Evolutionary conservation across 257 asterid species (phyloP).

Genomic region (Orobanche coerulescens): DNA sequence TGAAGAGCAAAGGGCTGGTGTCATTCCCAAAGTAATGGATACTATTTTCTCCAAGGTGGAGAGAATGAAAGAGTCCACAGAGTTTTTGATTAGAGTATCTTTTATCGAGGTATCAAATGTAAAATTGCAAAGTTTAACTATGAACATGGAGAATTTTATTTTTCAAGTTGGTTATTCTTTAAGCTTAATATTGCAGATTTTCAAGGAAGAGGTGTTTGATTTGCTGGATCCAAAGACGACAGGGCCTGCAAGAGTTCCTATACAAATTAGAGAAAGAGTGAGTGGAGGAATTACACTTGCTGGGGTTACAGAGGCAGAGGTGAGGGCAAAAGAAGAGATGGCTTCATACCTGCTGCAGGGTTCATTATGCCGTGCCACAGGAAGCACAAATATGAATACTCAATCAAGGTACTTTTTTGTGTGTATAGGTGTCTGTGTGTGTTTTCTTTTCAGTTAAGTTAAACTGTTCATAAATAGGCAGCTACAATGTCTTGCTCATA

Average conservation of each 20-base stretch:
- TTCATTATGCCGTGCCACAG: slow-evolving; percentile 89
- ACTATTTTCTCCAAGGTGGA: slow-evolving; percentile 64
- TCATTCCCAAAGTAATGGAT: slow-evolving; percentile 87
- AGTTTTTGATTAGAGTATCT: slow-evolving; percentile 75
- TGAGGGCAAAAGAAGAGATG: slow-evolving; percentile 85
- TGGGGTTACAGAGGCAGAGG: slow-evolving; percentile 96
- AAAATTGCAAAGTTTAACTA: slow-evolving; percentile 7
- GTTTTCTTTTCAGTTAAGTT: not conserved
- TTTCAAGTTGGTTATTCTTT: slow-evolving; percentile 6
- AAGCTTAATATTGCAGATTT: slow-evolving; percentile 47
- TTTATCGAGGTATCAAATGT: slow-evolving; percentile 69
- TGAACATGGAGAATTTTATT: not conserved
- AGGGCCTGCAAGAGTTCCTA: slow-evolving; percentile 71
- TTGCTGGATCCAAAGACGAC: slow-evolving; percentile 52
- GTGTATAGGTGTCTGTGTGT: not conserved
- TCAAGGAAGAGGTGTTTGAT: slow-evolving; percentile 96
- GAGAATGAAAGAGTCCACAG: slow-evolving; percentile 51
- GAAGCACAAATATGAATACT: slow-evolving; percentile 94
- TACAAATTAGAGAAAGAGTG: slow-evolving; percentile 83
- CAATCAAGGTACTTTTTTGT: slow-evolving; percentile 63
- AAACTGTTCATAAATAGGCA: not conserved
- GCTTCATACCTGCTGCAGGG: slow-evolving; percentile 72
- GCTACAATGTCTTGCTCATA: not conserved
- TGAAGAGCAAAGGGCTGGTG: slow-evolving; percentile 61
- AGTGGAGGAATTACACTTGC: slow-evolving; percentile 89